These are phyloP conservation scores for Fusarium sp. DNA, from an alignment of 2,329 filamentous ascomycete species.

Conservation along the genomic window DNA sequence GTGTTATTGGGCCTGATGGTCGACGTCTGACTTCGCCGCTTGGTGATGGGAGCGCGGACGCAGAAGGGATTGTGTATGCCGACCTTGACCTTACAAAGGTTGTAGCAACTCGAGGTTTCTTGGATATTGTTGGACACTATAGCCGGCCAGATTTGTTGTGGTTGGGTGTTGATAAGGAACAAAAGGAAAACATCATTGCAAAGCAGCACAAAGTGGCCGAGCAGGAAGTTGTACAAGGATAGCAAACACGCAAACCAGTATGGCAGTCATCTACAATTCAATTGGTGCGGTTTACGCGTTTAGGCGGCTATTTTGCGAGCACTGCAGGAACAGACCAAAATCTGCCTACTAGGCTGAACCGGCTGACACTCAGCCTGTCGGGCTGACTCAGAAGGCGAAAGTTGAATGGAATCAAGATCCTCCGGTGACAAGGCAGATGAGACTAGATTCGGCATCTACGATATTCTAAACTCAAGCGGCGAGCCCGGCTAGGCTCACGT, in stretches of 20 bases:
- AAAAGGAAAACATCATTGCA: slow-evolving; percentile 28
- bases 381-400: neutral
- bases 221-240: slow-evolving; percentile 3
- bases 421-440: neutral
- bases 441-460: neutral
- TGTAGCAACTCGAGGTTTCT: slow-evolving; percentile 53
- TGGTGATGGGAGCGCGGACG: slow-evolving; percentile 16
- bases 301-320: neutral
- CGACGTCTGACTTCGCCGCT: slow-evolving; percentile 31
- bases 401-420: neutral
- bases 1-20: slow-evolving; percentile 40
- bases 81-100: slow-evolving; percentile 60
- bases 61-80: slow-evolving; percentile 62
- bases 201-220: slow-evolving; percentile 10
- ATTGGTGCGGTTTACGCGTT: neutral
- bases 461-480: neutral
- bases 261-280: neutral
- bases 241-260: neutral
- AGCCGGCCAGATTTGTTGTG: slow-evolving; percentile 55
- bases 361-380: neutral
- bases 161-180: slow-evolving; percentile 42
- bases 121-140: slow-evolving; percentile 52
- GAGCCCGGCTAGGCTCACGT: neutral
- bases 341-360: neutral
- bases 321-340: neutral